Evolutionary conservation across 208 protist genomes (phyloP).

Genomic region (Trypanosoma scelopori): DNA sequence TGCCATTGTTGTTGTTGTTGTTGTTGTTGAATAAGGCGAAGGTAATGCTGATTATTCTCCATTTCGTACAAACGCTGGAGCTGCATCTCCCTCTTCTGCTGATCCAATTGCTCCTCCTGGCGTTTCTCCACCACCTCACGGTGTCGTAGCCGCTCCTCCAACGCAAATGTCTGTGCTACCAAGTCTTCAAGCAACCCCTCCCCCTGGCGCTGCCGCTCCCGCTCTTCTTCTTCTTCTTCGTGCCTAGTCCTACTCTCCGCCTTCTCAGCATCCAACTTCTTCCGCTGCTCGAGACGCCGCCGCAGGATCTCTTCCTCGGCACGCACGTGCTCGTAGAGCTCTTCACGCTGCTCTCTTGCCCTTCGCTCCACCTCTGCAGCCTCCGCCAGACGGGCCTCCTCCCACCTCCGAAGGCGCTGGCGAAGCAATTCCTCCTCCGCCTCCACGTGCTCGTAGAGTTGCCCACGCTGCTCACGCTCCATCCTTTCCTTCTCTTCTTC

Average conservation of each 20-base stretch:
- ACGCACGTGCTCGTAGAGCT: conserved; percentile 63
- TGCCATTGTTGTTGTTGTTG: neutral
- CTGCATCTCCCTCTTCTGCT: conserved; percentile 35
- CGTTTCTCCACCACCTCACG: too few species aligned
- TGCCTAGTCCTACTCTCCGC: conserved; percentile 3
- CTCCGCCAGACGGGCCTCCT: conserved; percentile 42
- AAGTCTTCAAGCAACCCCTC: conserved; percentile 11
- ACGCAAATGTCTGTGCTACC: conserved; percentile 17
- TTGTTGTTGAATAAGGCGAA: neutral
- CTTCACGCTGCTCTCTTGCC: conserved; percentile 37
- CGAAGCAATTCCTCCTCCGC: conserved; percentile 71
- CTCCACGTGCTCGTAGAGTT: conserved; percentile 51
- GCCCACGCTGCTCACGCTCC: conserved; percentile 37
- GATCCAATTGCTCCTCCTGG: too few species aligned
- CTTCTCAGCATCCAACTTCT: conserved; percentile 28
- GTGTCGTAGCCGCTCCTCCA: conserved; percentile 42
- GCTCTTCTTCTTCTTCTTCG: conserved; percentile 4
- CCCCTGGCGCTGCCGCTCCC: conserved; percentile 27
- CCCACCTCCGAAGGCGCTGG: conserved; percentile 44
- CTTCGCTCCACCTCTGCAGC: conserved; percentile 34
- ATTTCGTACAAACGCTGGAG: conserved; percentile 49
- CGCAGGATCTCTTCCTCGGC: conserved; percentile 68
- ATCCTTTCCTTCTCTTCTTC: conserved; percentile 39
- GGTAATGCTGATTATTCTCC: conserved; percentile 53
- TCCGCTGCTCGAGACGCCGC: conserved; percentile 44